Base-by-base conservation (phyloP, 1,284 basidiomycete species). In the Tausonia pullulans region DNA sequence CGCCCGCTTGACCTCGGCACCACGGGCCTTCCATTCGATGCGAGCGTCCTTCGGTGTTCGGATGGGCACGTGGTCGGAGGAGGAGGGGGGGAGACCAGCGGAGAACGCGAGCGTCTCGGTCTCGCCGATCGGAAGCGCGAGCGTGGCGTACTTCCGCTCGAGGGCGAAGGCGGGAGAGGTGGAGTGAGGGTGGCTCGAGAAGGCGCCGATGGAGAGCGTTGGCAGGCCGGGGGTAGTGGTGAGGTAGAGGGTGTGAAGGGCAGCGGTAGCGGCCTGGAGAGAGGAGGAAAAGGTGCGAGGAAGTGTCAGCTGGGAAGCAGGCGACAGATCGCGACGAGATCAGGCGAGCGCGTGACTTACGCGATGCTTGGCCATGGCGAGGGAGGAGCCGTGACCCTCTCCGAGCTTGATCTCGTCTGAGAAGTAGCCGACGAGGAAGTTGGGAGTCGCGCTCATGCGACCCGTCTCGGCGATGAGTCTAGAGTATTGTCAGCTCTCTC, bases 291-390 rank as follows among this genome's bases (percentile, higher is more conserved):
- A 45, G 52, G 10, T n/a, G n/a, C 7, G 13, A 10, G 55, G 2
- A 40, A 43, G 16, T 9, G 49, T 5, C 53, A 62, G 51, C 9
- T 40, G 39, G 53, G 45, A 16, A 3, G 45, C 10, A 48, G 4
- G 61, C 7, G 13, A 41, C 3, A 41, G 10, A 51, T 13, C 9
- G 10, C 3, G 48, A 39, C 1, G 49, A 44, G 10, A 41, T 5
- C 13, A 16, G 43, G 39, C 39, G 41, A 53, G 39, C 11, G 43
- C 9, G 2, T 5, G 13, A 65, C 63, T 27, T 39, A 65, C 93
- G 66, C 96, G 81, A 77, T 85, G 96, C 77, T 98, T 91, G 14
- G 93, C 94, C 95, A 98, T 98, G 73, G 84, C 85, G 65, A 97
- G 79, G 14, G 89, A 92, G 70, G 85, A 89, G 58, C 96, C 96